phyloP scores from a whole-genome alignment of 2,329 filamentous ascomycete species.

The Boeremia lycopersici region DNA sequence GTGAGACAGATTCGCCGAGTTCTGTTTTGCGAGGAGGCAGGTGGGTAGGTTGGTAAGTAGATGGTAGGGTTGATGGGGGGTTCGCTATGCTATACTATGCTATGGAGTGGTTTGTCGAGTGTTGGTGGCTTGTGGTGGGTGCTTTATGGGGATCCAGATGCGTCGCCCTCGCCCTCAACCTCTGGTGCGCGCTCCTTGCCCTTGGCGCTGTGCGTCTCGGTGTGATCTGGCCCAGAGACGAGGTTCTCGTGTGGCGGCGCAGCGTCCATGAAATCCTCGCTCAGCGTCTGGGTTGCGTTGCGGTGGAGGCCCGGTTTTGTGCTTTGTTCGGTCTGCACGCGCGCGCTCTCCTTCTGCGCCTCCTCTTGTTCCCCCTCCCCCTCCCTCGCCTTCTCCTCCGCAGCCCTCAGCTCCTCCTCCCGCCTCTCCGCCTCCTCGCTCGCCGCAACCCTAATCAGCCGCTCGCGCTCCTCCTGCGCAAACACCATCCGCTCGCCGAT shows the following conservation, averaged over 20 bases:
- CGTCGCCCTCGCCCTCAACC: too few species aligned
- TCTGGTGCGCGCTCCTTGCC: constrained; percentile 24
- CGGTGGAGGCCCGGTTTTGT: constrained; percentile 15
- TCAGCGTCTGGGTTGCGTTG: constrained; percentile 11
- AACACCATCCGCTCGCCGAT: constrained; percentile 66
- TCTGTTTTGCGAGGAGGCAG: too few species aligned
- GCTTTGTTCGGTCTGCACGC: too few species aligned
- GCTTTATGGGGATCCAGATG: too few species aligned
- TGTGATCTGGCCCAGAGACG: constrained; percentile 3
- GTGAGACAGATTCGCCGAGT: too few species aligned
- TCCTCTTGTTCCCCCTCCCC: constrained; percentile 23
- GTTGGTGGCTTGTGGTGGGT: too few species aligned
- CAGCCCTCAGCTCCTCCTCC: constrained; percentile 26
- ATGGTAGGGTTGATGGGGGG: too few species aligned
- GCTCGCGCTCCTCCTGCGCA: constrained; percentile 57
- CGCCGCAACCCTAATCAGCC: constrained; percentile 39
- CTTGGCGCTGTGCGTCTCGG: constrained; percentile 14
- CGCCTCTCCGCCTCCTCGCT: constrained; percentile 26
- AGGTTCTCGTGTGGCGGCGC: constrained; percentile 9
- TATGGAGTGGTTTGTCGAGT: too few species aligned
- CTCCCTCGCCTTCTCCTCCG: constrained; percentile 21
- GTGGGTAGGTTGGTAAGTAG: too few species aligned
- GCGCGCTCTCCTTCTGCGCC: neutral
- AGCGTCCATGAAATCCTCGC: constrained; percentile 8
- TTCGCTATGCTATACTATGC: too few species aligned